Conservation (phyloP, 2,329 filamentous ascomycete genomes). For the Ampelomyces quisqualis region DNA sequence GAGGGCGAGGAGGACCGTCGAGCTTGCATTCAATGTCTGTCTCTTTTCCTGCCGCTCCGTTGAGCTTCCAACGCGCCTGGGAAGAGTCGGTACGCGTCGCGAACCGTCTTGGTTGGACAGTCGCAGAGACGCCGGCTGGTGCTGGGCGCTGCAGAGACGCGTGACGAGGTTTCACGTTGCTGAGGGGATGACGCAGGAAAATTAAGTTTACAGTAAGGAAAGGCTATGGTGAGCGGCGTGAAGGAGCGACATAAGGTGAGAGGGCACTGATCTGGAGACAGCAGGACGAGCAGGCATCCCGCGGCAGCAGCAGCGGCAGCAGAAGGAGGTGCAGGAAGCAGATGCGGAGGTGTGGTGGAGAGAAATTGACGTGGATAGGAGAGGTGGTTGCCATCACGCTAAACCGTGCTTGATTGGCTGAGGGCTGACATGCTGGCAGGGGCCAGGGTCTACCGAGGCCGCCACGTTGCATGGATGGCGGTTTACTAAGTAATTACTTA, state of each 20-base stretch:
- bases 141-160: conserved; percentile 9
- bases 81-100: conserved; percentile 24
- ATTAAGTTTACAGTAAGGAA: conserved; percentile 42
- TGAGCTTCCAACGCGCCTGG: conserved; percentile 27
- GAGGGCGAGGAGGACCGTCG: conserved; percentile 39
- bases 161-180: no score
- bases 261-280: conserved; percentile 30
- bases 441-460: conserved; percentile 23
- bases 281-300: conserved; percentile 38
- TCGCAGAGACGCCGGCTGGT: conserved; percentile 11
- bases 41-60: conserved; percentile 11
- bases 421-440: conserved; percentile 2
- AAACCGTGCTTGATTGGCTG: conserved; percentile 21
- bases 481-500: no score
- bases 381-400: not conserved
- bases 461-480: conserved; percentile 6
- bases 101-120: conserved; percentile 7
- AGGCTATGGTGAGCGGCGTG: conserved; percentile 31
- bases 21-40: conserved; percentile 45
- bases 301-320: conserved; percentile 29
- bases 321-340: conserved; percentile 24
- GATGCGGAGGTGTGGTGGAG: conserved; percentile 16
- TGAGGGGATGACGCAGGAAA: conserved; percentile 26
- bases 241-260: conserved; percentile 43
- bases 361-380: conserved; percentile 6